A percentile compares a stretch with the other conserved stretches of the same genome.
These are phyloP conservation scores for Saprolegnia diclina DNA, from an alignment of 352 stramenopile genomes.

Conservation along the genomic window DNA sequence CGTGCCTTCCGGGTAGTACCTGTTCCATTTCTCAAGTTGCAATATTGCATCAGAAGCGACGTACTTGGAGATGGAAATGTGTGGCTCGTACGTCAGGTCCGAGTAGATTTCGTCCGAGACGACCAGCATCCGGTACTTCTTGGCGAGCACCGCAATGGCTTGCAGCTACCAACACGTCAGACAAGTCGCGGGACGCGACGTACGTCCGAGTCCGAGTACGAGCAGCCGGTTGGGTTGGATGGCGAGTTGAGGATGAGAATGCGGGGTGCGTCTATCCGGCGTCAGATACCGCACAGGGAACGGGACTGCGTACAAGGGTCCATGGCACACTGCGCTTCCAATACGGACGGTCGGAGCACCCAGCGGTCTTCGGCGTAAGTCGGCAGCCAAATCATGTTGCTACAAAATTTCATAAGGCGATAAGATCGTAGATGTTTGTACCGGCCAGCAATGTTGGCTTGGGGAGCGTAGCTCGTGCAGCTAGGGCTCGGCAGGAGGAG, in stretches of 20 bases:
- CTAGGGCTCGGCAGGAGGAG: conserved; percentile 77
- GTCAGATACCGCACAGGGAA: background rate
- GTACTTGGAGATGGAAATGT: conserved; percentile 70
- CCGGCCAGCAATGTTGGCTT: conserved; percentile 79
- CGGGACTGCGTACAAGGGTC: conserved; percentile 51
- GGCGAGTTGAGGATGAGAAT: conserved; percentile 85
- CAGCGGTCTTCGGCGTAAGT: conserved; percentile 75
- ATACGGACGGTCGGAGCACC: conserved; percentile 67
- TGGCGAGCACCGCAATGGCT: conserved; percentile 59
- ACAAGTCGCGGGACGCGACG: background rate
- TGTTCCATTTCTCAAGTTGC: background rate
- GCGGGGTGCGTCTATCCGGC: conserved; percentile 52
- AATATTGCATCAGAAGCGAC: too few relatives aligned
- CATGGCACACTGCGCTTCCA: conserved; percentile 72
- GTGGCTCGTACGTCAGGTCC: conserved; percentile 69
- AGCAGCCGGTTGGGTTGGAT: conserved; percentile 78
- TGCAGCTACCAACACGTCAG: conserved; percentile 36
- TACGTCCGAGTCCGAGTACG: conserved; percentile 74
- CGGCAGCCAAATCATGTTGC: conserved; percentile 84
- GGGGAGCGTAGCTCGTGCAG: conserved; percentile 80
- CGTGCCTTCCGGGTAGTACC: conserved; percentile 79
- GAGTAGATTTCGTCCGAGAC: conserved; percentile 88
- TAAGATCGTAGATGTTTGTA: conserved; percentile 12
- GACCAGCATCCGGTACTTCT: conserved; percentile 84
- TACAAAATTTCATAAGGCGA: conserved; percentile 25